A percentile compares a stretch with the other conserved stretches of the same genome.
Evolutionary conservation across 805 yeast genomes (phyloP).

Genomic region (Pichia rugopelliculosa): DNA sequence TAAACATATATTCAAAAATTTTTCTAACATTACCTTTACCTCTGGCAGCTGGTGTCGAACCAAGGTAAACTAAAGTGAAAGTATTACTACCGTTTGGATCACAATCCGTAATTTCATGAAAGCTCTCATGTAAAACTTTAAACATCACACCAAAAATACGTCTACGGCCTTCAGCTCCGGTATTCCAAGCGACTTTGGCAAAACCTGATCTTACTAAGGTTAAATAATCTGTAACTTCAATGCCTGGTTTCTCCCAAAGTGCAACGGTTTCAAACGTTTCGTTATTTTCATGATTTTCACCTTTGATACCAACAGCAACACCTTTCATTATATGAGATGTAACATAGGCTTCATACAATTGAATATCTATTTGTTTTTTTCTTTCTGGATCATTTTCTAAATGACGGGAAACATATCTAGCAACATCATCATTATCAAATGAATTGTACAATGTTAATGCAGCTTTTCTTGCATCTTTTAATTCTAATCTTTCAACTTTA

Average conservation of each 20-base stretch:
- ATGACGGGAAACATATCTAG: slow-evolving; percentile 27
- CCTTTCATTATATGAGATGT: slow-evolving; percentile 45
- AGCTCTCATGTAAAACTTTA: slow-evolving; percentile 43
- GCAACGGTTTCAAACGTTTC: slow-evolving; percentile 46
- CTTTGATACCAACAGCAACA: slow-evolving; percentile 42
- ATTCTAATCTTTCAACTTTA: slow-evolving; percentile 24
- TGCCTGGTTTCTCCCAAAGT: slow-evolving; percentile 44
- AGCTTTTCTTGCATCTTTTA: slow-evolving; percentile 28
- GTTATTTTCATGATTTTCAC: slow-evolving; percentile 27
- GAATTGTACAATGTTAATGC: slow-evolving; percentile 29
- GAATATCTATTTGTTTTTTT: slow-evolving; percentile 29
- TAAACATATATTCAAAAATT: slow-evolving; percentile 42
- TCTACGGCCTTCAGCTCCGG: slow-evolving; percentile 40
- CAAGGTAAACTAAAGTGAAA: slow-evolving; percentile 30
- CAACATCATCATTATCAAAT: slow-evolving; percentile 30
- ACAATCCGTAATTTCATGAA: slow-evolving; percentile 34
- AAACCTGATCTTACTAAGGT: slow-evolving; percentile 47
- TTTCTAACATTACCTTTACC: slow-evolving; percentile 51
- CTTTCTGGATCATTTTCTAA: slow-evolving; percentile 27
- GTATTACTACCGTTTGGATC: slow-evolving; percentile 29
- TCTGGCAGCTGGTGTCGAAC: slow-evolving; percentile 36
- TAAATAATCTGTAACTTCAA: slow-evolving; percentile 30
- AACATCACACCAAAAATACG: slow-evolving; percentile 45
- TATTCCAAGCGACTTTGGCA: slow-evolving; percentile 41
- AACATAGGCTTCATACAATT: slow-evolving; percentile 44